A percentile compares a stretch with the other conserved stretches of the same genome.
Conservation (phyloP, 495 filamentous ascomycete species). For the Corynascus novoguineensis region DNA sequence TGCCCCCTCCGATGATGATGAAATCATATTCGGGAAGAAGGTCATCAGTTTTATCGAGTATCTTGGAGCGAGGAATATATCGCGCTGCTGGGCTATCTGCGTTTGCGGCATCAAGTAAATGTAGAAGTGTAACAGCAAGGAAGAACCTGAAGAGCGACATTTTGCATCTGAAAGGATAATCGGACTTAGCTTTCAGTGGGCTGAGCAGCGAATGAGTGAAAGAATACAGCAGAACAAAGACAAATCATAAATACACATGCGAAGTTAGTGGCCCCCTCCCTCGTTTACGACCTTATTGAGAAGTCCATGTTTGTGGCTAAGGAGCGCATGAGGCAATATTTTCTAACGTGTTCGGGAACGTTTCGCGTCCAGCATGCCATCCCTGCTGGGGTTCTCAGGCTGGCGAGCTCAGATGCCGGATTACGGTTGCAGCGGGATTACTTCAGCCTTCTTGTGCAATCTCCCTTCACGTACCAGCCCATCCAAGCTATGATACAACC, state of each 20-base stretch:
- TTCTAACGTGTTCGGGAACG: constrained; percentile 11
- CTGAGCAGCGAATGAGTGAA: background rate
- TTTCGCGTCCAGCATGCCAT: constrained; percentile 4
- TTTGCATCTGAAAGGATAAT: background rate
- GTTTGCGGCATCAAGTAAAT: background rate
- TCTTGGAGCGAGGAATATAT: background rate
- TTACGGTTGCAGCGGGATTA: background rate
- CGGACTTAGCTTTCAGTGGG: background rate
- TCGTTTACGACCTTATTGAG: background rate
- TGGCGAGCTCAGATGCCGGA: constrained; percentile 2
- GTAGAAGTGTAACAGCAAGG: constrained; percentile 2
- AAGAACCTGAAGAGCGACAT: constrained; percentile 4
- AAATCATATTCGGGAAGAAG: constrained; percentile 27
- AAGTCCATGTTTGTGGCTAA: background rate
- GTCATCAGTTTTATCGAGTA: constrained; percentile 2
- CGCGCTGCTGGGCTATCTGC: background rate
- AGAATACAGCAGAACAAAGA: background rate
- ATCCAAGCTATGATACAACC: background rate
- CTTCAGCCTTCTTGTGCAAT: background rate
- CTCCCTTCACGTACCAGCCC: background rate
- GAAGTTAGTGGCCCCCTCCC: background rate
- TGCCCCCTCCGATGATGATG: constrained; percentile 38
- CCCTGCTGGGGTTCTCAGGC: background rate
- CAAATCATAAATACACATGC: background rate
- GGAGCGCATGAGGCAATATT: constrained; percentile 4